Evolutionary conservation across 352 stramenopile species (phyloP).

Genomic region (Globisporangium yorkense): DNA sequence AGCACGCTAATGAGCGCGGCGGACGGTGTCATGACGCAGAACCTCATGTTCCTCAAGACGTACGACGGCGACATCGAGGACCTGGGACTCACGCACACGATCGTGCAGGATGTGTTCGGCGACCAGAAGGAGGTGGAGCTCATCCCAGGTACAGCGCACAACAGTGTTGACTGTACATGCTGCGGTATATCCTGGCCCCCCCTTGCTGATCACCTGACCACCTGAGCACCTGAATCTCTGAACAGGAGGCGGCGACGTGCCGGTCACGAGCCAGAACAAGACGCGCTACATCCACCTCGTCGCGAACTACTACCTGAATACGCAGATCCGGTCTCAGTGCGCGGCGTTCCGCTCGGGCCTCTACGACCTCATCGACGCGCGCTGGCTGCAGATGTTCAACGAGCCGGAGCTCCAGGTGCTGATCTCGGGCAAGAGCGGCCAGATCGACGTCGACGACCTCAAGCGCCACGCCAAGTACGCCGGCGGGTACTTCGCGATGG

Average conservation of each 20-base stretch:
- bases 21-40: slow-evolving; percentile 25
- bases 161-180: too few relatives aligned
- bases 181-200: neutral
- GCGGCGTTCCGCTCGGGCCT: slow-evolving; percentile 91
- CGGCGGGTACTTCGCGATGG: slow-evolving; percentile 91
- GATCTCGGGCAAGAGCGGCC: slow-evolving; percentile 75
- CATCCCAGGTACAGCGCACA: slow-evolving; percentile 39
- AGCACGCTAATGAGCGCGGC: neutral
- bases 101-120: slow-evolving; percentile 87
- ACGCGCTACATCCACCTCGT: slow-evolving; percentile 95
- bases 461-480: slow-evolving; percentile 85
- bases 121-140: slow-evolving; percentile 84
- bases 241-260: slow-evolving; percentile 62
- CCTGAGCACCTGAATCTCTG: neutral
- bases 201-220: neutral
- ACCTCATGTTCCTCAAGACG: slow-evolving; percentile 95
- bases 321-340: slow-evolving; percentile 86
- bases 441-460: slow-evolving; percentile 79
- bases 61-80: slow-evolving; percentile 91
- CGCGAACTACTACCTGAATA: slow-evolving; percentile 96
- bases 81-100: slow-evolving; percentile 89
- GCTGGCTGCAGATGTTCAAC: slow-evolving; percentile 94
- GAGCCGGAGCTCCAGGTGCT: slow-evolving; percentile 95
- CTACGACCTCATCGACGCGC: slow-evolving; percentile 89
- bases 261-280: slow-evolving; percentile 92